A percentile compares a stretch with the other conserved stretches of the same genome.
Conservation (phyloP, 176 grass and related monocot species). For the Oryza punctata region DNA sequence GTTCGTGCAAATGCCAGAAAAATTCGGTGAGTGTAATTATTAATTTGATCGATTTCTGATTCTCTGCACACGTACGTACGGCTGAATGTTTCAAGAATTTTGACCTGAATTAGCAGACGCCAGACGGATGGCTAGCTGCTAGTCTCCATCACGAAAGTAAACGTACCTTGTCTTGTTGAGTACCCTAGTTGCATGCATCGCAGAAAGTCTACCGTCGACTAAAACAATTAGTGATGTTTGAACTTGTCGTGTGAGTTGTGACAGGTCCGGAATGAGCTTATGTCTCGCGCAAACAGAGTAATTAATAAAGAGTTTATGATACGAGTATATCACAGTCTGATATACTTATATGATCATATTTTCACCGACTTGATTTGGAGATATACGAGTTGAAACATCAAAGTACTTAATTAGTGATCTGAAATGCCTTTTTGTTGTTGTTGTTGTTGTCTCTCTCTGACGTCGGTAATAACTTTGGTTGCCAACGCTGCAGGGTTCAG, state of each 20-base stretch:
- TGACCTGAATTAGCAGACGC: no score
- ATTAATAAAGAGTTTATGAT: no score
- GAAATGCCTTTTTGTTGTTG: no score
- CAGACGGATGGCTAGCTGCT: no score
- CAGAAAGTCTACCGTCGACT: background rate
- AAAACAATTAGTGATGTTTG: background rate
- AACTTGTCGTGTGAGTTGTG: no score
- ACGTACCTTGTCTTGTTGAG: background rate
- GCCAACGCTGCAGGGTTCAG: slow-evolving; percentile 29
- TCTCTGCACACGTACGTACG: background rate
- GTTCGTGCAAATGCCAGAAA: background rate
- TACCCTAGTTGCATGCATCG: background rate
- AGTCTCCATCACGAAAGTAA: background rate
- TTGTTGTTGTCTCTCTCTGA: background rate
- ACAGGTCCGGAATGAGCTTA: no score
- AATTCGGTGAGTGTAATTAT: slow-evolving; percentile 4
- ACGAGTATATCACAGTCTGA: no score
- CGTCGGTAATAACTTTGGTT: background rate
- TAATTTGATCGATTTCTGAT: no score
- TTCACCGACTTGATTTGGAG: no score
- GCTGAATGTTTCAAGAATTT: background rate
- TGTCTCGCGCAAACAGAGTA: no score
- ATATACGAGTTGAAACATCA: background rate
- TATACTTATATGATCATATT: no score
- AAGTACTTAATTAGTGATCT: background rate